Conservation (phyloP, 345 rosid species). For the Citrus cavaleriei region DNA sequence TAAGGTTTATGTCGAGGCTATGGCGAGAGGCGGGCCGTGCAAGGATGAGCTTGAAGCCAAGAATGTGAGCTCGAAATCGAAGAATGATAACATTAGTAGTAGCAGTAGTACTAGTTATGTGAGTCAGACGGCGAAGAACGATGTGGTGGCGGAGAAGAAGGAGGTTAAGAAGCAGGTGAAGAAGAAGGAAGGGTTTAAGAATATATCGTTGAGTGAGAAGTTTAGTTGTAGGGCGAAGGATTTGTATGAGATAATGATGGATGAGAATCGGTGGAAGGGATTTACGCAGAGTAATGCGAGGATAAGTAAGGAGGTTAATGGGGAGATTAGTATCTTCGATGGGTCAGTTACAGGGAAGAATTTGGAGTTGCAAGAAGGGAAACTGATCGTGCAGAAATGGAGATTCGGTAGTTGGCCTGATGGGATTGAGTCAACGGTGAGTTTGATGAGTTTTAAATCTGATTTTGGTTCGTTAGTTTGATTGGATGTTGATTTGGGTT, state of each 20-base stretch:
- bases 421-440: constrained; percentile 74
- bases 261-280: constrained; percentile 95
- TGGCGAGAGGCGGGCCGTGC: constrained; percentile 88
- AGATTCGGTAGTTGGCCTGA: constrained; percentile 98
- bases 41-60: constrained; percentile 76
- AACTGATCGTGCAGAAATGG: constrained; percentile 91
- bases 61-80: constrained; percentile 50
- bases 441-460: constrained; percentile 4
- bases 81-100: not conserved
- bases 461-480: not conserved
- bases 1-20: constrained; percentile 59
- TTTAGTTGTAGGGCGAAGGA: constrained; percentile 79
- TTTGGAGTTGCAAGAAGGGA: constrained; percentile 82
- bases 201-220: constrained; percentile 74
- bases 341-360: constrained; percentile 82
- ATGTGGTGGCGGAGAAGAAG: constrained; percentile 29
- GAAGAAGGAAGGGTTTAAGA: constrained; percentile 61
- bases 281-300: constrained; percentile 89
- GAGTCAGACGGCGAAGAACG: constrained; percentile 22
- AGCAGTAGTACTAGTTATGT: not conserved
- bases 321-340: constrained; percentile 77
- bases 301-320: constrained; percentile 85
- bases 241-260: constrained; percentile 93
- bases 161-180: constrained; percentile 37
- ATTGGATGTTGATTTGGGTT: not conserved